Evolutionary conservation across 2,329 filamentous ascomycete genomes (phyloP), one percentile per base, ranked within the genome.

Genomic region (Pseudopithomyces maydicus): DNA sequence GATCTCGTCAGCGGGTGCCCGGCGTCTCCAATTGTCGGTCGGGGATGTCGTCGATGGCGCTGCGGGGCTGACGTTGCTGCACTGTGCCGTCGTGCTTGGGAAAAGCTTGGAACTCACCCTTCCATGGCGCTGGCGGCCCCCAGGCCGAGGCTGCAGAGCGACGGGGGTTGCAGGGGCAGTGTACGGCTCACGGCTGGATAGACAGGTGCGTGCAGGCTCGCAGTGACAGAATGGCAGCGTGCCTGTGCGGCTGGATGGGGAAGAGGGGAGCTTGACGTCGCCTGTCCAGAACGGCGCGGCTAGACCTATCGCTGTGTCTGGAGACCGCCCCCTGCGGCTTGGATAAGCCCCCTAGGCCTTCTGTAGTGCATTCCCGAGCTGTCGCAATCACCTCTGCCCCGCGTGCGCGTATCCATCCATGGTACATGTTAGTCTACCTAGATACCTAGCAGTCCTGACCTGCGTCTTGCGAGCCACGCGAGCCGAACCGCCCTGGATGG

Each of bases 21-120:
- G 42, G 17, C n/a, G 42, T n/a, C 23, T 43, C 23, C 48, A 43
- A 51, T 42, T 32, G 48, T 49, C 44, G 52, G 43, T 48, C 56
- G 52, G 38, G 59, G 52, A 33, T 55, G 45, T 50, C 42, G 51
- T 58, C 41, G 53, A 44, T 41, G 54, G 58, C 55, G 49, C 56
- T 59, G 59, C 55, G 39, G 48, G 41, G 48, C 49, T 45, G 44
- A 54, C 19, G 44, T 29, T 17, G 20, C 12, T 19, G 22, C 19
- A 35, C 29, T 20, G 44, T 20, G 32, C 19, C 43, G 43, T 46
- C n/a, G 26, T 36, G 44, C 48, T 33, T 51, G 48, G 38, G 38
- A 52, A 45, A 20, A 55, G 56, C 38, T 35, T 54, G 55, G 55
- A 55, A 73, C 71, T 65, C 59, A 74, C 71, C 69, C 71, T 63